Conservation (phyloP, 768 basidiomycete species). For the Auricularia auricula-judae region DNA sequence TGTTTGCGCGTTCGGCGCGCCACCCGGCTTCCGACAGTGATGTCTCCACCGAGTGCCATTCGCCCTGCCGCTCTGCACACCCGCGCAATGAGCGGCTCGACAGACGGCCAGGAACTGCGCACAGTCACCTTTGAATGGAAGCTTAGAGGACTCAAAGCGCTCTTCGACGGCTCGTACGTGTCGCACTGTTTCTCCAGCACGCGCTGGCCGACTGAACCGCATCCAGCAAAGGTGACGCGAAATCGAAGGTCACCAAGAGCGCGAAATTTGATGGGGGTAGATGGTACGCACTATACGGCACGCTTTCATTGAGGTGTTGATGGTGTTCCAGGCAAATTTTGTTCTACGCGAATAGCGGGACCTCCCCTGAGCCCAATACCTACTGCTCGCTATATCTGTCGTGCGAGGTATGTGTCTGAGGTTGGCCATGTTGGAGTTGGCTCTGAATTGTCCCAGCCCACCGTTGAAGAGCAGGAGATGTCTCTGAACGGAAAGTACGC, state of each 20-base stretch:
- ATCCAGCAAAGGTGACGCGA: conserved; percentile 55
- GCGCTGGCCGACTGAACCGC: not conserved
- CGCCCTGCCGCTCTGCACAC: too few relatives aligned
- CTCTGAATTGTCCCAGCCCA: conserved; percentile 40
- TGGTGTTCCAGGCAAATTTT: conserved; percentile 41
- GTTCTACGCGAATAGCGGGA: conserved; percentile 77
- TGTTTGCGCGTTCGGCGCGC: too few relatives aligned
- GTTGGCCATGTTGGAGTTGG: not conserved
- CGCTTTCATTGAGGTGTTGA: not conserved
- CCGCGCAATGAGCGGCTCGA: not conserved
- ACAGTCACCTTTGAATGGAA: conserved; percentile 54
- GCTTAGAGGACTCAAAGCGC: conserved; percentile 50
- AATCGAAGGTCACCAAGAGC: conserved; percentile 70
- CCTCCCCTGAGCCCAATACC: conserved; percentile 23
- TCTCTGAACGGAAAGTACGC: conserved; percentile 48
- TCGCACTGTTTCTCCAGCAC: not conserved
- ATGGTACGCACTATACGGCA: conserved; percentile 46
- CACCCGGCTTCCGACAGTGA: too few relatives aligned
- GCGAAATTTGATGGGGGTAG: conserved; percentile 62
- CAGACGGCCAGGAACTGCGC: not conserved
- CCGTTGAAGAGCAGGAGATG: conserved; percentile 59
- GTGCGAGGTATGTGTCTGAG: conserved; percentile 50
- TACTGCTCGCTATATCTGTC: conserved; percentile 72
- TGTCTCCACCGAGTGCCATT: too few relatives aligned
- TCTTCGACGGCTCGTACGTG: conserved; percentile 61